Percentiles rank a stretch among this genome's conserved stretches.
Conservation (phyloP, 2,329 filamentous ascomycete genomes). For the Ophiostoma tasmaniense region DNA sequence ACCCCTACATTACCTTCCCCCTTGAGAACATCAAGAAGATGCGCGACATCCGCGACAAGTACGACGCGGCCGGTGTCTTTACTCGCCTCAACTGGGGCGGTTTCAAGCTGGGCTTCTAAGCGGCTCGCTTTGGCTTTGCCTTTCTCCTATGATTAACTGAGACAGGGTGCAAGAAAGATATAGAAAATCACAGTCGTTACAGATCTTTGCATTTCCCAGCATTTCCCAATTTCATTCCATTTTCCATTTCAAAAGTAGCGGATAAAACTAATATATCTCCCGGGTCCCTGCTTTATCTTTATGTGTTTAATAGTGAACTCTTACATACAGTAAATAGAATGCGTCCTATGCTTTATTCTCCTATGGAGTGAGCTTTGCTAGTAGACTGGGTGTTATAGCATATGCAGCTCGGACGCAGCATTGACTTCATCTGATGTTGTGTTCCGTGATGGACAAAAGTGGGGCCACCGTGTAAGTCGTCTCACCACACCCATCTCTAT, state of each 20-base stretch:
- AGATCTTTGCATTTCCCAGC: not conserved
- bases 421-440: too few relatives aligned
- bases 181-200: not conserved
- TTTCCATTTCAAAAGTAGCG: not conserved
- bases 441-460: too few relatives aligned
- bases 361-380: too few relatives aligned
- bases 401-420: too few relatives aligned
- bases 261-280: not conserved
- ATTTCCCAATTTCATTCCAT: too few relatives aligned
- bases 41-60: not conserved
- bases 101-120: slow-evolving; percentile 24
- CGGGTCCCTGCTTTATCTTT: not conserved
- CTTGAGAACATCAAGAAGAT: slow-evolving; percentile 26
- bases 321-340: not conserved
- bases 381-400: too few relatives aligned
- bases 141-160: not conserved
- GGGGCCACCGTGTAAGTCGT: too few relatives aligned
- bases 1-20: slow-evolving; percentile 29
- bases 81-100: slow-evolving; percentile 30
- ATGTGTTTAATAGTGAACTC: not conserved
- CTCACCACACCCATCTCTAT: too few relatives aligned
- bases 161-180: not conserved
- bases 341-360: too few relatives aligned
- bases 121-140: not conserved
- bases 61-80: slow-evolving; percentile 21